Conservation (phyloP, 2,329 filamentous ascomycete species). For the Biscogniauxia marginata region DNA sequence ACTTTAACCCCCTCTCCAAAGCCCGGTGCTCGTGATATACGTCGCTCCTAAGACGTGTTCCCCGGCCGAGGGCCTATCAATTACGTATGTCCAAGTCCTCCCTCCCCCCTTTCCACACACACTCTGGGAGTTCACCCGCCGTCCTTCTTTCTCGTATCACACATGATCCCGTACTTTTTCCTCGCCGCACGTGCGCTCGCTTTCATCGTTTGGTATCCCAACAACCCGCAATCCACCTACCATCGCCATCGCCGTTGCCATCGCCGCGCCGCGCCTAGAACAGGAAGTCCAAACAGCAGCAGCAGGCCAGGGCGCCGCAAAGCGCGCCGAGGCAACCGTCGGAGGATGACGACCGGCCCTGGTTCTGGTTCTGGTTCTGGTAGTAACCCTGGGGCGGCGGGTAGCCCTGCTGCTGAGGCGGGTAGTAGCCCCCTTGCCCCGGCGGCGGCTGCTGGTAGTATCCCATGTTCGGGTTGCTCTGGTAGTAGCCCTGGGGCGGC, state of each 20-base stretch:
- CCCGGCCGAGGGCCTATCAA: too few species aligned
- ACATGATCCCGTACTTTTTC: too few species aligned
- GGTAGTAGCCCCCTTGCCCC: conserved; percentile 37
- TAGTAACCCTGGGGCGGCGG: conserved; percentile 35
- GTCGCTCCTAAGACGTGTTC: too few species aligned
- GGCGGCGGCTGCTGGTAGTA: conserved; percentile 40
- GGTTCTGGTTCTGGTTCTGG: conserved; percentile 27
- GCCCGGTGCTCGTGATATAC: too few species aligned
- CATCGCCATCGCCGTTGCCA: neutral
- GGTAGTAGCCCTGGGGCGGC: conserved; percentile 38
- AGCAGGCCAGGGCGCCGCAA: conserved; percentile 53
- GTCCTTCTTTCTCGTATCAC: too few species aligned
- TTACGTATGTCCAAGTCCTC: too few species aligned
- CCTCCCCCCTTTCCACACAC: too few species aligned
- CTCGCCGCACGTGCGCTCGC: too few species aligned
- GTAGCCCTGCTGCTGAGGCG: conserved; percentile 32
- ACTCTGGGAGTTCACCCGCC: too few species aligned
- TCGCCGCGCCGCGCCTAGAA: conserved; percentile 47
- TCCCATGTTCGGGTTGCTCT: conserved; percentile 42
- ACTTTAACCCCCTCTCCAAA: too few species aligned
- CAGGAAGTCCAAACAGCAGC: conserved; percentile 57
- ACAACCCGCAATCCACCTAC: neutral
- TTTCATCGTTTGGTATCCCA: neutral
- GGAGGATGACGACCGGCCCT: conserved; percentile 10
- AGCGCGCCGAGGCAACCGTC: conserved; percentile 43